Conservation (phyloP, 2,329 filamentous ascomycete genomes). For the Colletotrichum sidae region DNA sequence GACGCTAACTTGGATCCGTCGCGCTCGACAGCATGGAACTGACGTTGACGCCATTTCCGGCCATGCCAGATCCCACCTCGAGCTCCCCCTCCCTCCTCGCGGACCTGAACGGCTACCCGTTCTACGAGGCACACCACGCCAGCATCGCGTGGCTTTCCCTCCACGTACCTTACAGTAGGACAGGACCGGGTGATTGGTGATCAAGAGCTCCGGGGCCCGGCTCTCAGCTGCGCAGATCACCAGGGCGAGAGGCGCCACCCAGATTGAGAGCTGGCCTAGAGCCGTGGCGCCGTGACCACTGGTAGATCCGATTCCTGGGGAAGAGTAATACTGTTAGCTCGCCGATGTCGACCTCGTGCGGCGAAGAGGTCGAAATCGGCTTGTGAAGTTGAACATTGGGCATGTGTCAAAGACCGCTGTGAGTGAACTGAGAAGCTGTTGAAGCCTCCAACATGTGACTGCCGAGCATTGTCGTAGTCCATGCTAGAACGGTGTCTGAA, state of each 20-base stretch:
- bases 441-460: no score
- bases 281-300: slow-evolving; percentile 17
- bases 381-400: no score
- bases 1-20: no score
- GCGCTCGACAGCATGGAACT: not conserved
- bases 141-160: no score
- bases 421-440: no score
- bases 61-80: not conserved
- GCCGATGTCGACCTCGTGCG: slow-evolving; percentile 9
- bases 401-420: no score
- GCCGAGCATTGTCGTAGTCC: no score
- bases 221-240: slow-evolving; percentile 26
- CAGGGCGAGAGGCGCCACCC: slow-evolving; percentile 1
- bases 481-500: no score
- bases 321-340: not conserved
- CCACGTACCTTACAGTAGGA: slow-evolving; percentile 17
- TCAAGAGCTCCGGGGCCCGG: not conserved
- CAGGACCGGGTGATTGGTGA: no score
- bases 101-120: no score
- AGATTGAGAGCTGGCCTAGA: slow-evolving; percentile 1
- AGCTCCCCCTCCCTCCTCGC: not conserved
- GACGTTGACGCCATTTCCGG: not conserved
- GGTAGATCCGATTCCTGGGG: slow-evolving; percentile 11
- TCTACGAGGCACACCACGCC: no score
- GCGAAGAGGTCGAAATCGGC: no score